Percentiles rank a stretch among this genome's conserved stretches.
These are phyloP conservation scores for Leishmania tarentolae DNA, from an alignment of 208 protist species.

Conservation along the genomic window DNA sequence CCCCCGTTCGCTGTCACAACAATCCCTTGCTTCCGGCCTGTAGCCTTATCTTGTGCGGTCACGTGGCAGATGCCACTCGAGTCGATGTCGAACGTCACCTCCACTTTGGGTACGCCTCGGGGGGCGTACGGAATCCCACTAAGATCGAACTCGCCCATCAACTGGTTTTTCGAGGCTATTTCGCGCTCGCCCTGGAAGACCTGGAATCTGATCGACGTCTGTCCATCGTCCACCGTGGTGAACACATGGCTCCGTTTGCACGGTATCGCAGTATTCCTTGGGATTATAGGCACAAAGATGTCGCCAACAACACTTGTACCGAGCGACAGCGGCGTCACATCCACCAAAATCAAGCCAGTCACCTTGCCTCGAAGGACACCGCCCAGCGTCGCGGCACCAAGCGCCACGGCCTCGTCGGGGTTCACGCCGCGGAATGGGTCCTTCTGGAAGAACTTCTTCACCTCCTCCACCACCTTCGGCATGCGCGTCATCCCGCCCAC, in stretches of 20 bases:
- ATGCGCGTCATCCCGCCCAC: constrained; percentile 98
- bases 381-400: constrained; percentile 99
- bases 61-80: constrained; percentile 99
- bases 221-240: constrained; percentile 86
- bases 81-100: constrained; percentile 99
- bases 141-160: constrained; percentile 96
- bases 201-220: constrained; percentile 89
- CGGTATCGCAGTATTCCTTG: constrained; percentile 99
- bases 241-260: constrained; percentile 95
- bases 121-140: constrained; percentile 92
- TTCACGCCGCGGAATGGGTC: constrained; percentile 98
- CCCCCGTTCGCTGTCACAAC: constrained; percentile 92
- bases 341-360: constrained; percentile 96
- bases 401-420: constrained; percentile 99
- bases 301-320: constrained; percentile 98
- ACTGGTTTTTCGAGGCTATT: constrained; percentile 93
- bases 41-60: constrained; percentile 97
- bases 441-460: constrained; percentile 94
- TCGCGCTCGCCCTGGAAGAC: constrained; percentile 96
- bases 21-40: constrained; percentile 95
- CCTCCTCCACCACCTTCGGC: constrained; percentile 92
- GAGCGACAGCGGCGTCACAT: constrained; percentile 99
- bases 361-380: constrained; percentile 92
- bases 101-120: constrained; percentile 92
- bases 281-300: constrained; percentile 98